Conservation (phyloP, 805 yeast genomes). For the Candida glaebosa region DNA sequence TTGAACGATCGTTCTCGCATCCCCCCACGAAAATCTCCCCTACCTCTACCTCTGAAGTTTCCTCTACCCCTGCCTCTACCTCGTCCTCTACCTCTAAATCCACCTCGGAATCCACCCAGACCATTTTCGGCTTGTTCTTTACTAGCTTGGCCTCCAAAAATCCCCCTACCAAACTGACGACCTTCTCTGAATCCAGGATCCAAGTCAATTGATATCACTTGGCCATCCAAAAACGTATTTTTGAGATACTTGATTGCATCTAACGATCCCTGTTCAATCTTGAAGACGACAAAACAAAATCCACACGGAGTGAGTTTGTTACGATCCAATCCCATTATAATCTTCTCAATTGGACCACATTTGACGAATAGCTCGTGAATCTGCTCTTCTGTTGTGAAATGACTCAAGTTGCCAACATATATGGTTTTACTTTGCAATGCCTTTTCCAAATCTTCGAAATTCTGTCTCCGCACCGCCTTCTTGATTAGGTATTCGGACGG, state of each 20-base stretch:
- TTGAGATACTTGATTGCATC: conserved; percentile 80
- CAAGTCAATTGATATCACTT: conserved; percentile 77
- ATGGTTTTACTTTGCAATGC: conserved; percentile 71
- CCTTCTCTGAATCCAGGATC: conserved; percentile 97
- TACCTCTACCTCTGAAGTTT: conserved; percentile 43
- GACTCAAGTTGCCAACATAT: conserved; percentile 87
- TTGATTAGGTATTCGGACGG: conserved; percentile 68
- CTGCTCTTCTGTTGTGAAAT: conserved; percentile 93
- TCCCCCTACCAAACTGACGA: conserved; percentile 92
- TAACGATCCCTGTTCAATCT: conserved; percentile 64
- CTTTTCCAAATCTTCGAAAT: conserved; percentile 59
- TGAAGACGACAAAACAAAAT: conserved; percentile 86
- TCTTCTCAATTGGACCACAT: conserved; percentile 73
- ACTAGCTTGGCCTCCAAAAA: conserved; percentile 85
- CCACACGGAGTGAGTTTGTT: conserved; percentile 94
- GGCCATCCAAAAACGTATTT: conserved; percentile 81
- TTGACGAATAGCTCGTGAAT: conserved; percentile 81
- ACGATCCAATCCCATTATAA: conserved; percentile 93
- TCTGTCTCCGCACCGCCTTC: conserved; percentile 55
- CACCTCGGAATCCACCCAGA: conserved; percentile 15
- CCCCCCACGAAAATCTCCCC: conserved; percentile 43
- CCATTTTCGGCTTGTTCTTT: conserved; percentile 48
- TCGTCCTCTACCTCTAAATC: conserved; percentile 23
- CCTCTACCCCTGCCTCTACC: conserved; percentile 34
- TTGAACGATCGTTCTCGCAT: conserved; percentile 33